Evolutionary conservation across 768 basidiomycete genomes (phyloP).

Genomic region (Phlebiopsis gigantea): DNA sequence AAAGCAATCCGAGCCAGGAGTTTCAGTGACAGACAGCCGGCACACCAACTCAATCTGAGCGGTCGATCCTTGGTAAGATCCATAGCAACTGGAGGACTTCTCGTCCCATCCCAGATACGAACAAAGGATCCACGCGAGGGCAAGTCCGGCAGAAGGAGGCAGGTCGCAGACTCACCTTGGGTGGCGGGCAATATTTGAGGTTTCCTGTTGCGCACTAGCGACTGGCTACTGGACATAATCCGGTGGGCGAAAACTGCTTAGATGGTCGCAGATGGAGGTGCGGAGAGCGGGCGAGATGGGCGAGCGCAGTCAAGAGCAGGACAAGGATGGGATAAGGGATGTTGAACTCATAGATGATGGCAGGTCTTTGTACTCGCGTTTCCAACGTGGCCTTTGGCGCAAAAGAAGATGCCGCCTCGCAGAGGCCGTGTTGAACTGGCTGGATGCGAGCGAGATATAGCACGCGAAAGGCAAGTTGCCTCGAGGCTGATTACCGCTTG

Average conservation of each 20-base stretch:
- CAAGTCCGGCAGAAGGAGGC: slow-evolving; percentile 9
- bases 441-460: slow-evolving; percentile 11
- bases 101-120: slow-evolving; percentile 5
- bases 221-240: slow-evolving; percentile 50
- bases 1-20: background rate
- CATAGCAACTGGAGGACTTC: slow-evolving; percentile 7
- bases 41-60: slow-evolving; percentile 14
- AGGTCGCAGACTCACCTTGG: slow-evolving; percentile 39
- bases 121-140: slow-evolving; percentile 10
- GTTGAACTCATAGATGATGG: slow-evolving; percentile 28
- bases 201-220: slow-evolving; percentile 55
- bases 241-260: slow-evolving; percentile 14
- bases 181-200: slow-evolving; percentile 40
- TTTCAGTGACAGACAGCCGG: background rate
- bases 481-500: slow-evolving; percentile 32
- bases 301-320: slow-evolving; percentile 27
- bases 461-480: slow-evolving; percentile 23
- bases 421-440: slow-evolving; percentile 4
- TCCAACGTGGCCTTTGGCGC: slow-evolving; percentile 55
- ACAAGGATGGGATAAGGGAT: slow-evolving; percentile 21
- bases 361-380: slow-evolving; percentile 42
- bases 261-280: slow-evolving; percentile 15
- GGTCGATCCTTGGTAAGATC: slow-evolving; percentile 10
- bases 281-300: slow-evolving; percentile 17
- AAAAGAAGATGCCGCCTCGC: slow-evolving; percentile 41